These are phyloP conservation scores for Gnomoniopsis smithogilvyi DNA, from an alignment of 2,329 filamentous ascomycete genomes.

Conservation along the genomic window DNA sequence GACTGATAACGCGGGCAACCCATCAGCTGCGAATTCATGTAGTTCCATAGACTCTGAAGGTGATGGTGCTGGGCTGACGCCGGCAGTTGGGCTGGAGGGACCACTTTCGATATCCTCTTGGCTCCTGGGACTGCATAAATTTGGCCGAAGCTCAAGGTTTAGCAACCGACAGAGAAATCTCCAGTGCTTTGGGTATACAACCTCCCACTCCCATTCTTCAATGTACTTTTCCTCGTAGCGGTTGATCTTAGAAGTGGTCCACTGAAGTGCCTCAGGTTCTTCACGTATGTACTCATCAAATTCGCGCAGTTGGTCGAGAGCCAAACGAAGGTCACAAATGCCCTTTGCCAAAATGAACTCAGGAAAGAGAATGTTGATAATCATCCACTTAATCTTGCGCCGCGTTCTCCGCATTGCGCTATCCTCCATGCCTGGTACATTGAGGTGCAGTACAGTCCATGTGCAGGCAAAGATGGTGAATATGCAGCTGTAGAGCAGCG, in stretches of 20 bases:
- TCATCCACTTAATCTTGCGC: not conserved
- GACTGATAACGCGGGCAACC: too few species aligned
- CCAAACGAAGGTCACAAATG: not conserved
- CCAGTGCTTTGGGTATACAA: not conserved
- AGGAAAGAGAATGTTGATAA: not conserved
- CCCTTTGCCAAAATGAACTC: not conserved
- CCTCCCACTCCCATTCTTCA: not conserved
- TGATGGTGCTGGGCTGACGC: not conserved
- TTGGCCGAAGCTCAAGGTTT: not conserved
- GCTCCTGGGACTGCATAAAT: not conserved
- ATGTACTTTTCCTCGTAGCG: too few species aligned
- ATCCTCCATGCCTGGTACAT: not conserved
- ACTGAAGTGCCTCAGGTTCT: not conserved
- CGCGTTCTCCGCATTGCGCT: not conserved
- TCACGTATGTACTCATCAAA: not conserved
- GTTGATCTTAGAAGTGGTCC: not conserved
- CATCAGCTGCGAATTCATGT: not conserved
- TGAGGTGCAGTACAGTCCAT: constrained; percentile 1
- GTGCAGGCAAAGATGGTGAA: constrained; percentile 1
- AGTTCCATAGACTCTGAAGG: not conserved
- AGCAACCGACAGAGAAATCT: not conserved
- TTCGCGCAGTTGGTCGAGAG: not conserved
- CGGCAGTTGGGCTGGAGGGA: too few species aligned
- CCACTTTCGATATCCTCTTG: not conserved
- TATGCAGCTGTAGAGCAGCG: not conserved